phyloP scores from a whole-genome alignment of 768 basidiomycete genomes.

The Auricularia sp. region DNA sequence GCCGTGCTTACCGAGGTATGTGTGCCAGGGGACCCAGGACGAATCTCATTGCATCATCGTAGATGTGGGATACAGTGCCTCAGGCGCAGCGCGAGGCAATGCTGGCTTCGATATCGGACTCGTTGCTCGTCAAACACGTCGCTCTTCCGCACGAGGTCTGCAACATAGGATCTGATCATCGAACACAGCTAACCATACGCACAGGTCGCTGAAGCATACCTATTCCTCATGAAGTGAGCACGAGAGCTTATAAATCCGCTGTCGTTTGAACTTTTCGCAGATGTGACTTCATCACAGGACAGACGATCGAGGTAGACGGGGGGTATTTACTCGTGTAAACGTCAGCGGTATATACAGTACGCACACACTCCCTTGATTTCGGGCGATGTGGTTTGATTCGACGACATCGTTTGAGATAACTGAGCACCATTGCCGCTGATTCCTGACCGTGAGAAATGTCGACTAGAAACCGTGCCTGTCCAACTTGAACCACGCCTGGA shows the following conservation, averaged over 20 bases:
- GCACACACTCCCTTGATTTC: too few relatives aligned
- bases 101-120: background rate
- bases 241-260: background rate
- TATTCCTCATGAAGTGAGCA: conserved; percentile 8
- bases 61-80: conserved; percentile 4
- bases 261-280: too few relatives aligned
- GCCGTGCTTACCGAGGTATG: conserved; percentile 5
- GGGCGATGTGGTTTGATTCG: too few relatives aligned
- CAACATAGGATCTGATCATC: background rate
- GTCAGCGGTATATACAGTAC: too few relatives aligned
- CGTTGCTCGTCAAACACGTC: conserved; percentile 4
- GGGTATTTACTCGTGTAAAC: conserved; percentile 3
- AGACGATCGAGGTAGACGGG: conserved; percentile 5
- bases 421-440: too few relatives aligned
- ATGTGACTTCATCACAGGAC: conserved; percentile 5
- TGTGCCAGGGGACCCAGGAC: background rate
- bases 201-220: conserved; percentile 5
- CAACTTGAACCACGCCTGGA: too few relatives aligned
- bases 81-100: background rate
- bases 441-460: too few relatives aligned
- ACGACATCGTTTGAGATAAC: too few relatives aligned
- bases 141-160: conserved; percentile 4
- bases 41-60: background rate
- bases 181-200: too few relatives aligned
- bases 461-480: too few relatives aligned